phyloP scores from a whole-genome alignment of 345 rosid species.

The Brassica carinata region DNA sequence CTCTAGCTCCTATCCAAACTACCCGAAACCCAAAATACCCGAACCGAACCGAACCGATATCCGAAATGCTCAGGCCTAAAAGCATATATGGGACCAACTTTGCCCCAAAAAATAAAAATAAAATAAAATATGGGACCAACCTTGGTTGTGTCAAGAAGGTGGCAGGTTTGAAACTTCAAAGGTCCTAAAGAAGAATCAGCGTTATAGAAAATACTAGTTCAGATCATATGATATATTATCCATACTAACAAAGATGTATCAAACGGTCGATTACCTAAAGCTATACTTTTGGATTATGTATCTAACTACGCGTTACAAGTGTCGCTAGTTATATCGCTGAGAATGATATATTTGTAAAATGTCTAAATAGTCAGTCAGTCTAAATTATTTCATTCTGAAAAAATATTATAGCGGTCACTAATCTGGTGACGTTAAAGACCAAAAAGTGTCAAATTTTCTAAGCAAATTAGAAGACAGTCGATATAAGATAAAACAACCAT shows the following conservation, averaged over 20 bases:
- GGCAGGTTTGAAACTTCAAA: background rate
- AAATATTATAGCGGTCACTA: background rate
- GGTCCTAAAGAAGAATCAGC: background rate
- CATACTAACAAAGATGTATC: background rate
- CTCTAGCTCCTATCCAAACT: no score
- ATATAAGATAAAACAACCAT: background rate
- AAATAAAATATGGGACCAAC: background rate
- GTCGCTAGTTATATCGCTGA: constrained; percentile 17
- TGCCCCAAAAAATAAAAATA: no score
- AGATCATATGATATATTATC: constrained; percentile 6
- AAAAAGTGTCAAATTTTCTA: constrained; percentile 13
- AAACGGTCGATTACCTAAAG: constrained; percentile 31
- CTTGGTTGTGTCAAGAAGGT: background rate
- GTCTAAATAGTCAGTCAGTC: constrained; percentile 14
- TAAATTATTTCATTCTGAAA: background rate
- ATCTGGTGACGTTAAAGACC: constrained; percentile 18
- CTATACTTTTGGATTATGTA: constrained; percentile 31
- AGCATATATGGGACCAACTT: background rate
- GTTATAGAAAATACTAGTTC: background rate
- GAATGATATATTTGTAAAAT: constrained; percentile 34
- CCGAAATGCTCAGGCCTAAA: no score
- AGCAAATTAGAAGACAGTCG: background rate
- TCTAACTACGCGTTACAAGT: constrained; percentile 38
- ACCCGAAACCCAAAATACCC: no score
- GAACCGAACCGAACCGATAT: no score